Conservation (phyloP, 1,284 basidiomycete species). For the Takashimella tepidaria region DNA sequence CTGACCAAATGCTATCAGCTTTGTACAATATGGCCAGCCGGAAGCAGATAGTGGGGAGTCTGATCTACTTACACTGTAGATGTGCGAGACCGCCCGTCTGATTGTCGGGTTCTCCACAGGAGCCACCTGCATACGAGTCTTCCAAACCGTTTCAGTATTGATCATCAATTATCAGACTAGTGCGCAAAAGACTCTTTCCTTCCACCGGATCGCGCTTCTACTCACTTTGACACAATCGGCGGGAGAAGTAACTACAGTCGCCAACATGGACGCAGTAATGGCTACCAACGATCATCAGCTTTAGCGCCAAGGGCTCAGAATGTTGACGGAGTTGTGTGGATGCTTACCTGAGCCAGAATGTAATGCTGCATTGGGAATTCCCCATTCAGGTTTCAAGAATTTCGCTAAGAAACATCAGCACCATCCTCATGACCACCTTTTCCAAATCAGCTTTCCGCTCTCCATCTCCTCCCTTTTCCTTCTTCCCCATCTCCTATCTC, state of each 20-base stretch:
- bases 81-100: slow-evolving; percentile 57
- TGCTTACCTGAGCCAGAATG: slow-evolving; percentile 43
- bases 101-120: slow-evolving; percentile 66
- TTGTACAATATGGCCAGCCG: background rate
- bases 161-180: too few relatives aligned
- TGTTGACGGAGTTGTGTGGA: too few relatives aligned
- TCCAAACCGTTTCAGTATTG: too few relatives aligned
- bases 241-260: slow-evolving; percentile 77
- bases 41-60: too few relatives aligned
- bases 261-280: slow-evolving; percentile 69
- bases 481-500: background rate
- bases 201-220: too few relatives aligned
- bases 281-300: too few relatives aligned
- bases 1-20: slow-evolving; percentile 44
- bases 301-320: too few relatives aligned
- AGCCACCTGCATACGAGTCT: slow-evolving; percentile 86
- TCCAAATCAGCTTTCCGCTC: background rate
- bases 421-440: too few relatives aligned
- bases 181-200: too few relatives aligned
- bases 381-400: slow-evolving; percentile 33
- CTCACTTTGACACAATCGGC: slow-evolving; percentile 83
- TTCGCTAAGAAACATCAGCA: background rate
- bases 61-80: slow-evolving; percentile 61
- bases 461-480: background rate
- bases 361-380: slow-evolving; percentile 40